Conservation (phyloP, 2,329 filamentous ascomycete species). For the Neofusicoccum ribis region DNA sequence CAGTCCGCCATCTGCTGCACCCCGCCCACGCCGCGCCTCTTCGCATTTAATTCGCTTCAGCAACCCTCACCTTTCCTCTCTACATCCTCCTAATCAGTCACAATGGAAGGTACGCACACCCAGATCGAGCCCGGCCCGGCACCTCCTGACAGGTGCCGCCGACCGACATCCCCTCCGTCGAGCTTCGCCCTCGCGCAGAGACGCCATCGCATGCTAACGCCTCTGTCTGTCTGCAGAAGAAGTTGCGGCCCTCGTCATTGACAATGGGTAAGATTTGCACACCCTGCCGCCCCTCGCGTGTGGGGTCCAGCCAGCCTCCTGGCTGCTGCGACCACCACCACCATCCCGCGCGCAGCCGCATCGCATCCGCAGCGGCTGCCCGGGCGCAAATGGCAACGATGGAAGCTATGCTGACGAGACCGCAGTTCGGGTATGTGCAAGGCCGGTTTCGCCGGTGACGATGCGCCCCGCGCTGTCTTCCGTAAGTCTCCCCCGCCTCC, state of each 20-base stretch:
- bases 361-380: slow-evolving; percentile 12
- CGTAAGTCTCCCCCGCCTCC: slow-evolving; percentile 69
- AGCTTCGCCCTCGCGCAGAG: background rate
- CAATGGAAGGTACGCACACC: slow-evolving; percentile 65
- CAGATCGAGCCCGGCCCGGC: slow-evolving; percentile 22
- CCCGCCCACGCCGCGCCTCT: slow-evolving; percentile 24
- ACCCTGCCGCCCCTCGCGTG: slow-evolving; percentile 38
- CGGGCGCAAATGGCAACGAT: background rate
- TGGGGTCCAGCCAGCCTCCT: slow-evolving; percentile 30
- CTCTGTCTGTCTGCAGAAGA: slow-evolving; percentile 69
- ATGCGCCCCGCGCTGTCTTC: slow-evolving; percentile 99
- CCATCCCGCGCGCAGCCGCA: background rate
- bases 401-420: slow-evolving; percentile 36
- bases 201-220: slow-evolving; percentile 34
- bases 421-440: slow-evolving; percentile 99
- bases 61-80: slow-evolving; percentile 22
- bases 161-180: slow-evolving; percentile 1
- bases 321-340: slow-evolving; percentile 10
- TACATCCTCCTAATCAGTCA: slow-evolving; percentile 36
- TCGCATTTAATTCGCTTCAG: slow-evolving; percentile 23
- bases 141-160: slow-evolving; percentile 30
- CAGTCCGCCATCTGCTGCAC: slow-evolving; percentile 25
- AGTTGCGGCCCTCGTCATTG: slow-evolving; percentile 99
- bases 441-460: slow-evolving; percentile 99
- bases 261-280: slow-evolving; percentile 94